These are phyloP conservation scores for Stagonosporopsis vannaccii DNA, from an alignment of 2,329 filamentous ascomycete genomes.

Conservation along the genomic window DNA sequence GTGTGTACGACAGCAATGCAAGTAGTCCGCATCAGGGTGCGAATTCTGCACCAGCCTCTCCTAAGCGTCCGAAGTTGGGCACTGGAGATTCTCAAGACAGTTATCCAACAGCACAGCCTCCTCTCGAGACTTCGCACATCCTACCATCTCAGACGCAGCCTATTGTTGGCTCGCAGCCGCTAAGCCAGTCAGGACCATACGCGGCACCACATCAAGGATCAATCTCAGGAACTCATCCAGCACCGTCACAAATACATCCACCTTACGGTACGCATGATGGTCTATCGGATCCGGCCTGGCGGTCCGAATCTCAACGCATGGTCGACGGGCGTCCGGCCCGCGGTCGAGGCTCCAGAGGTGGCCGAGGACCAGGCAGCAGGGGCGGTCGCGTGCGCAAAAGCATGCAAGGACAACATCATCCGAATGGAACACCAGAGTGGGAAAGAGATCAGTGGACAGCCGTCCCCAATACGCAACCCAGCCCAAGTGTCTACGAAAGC, in stretches of 20 bases:
- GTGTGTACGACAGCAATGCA: constrained; percentile 46
- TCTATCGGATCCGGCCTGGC: constrained; percentile 44
- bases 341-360: constrained; percentile 50
- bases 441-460: constrained; percentile 49
- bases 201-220: constrained; percentile 27
- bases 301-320: constrained; percentile 40
- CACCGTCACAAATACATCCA: constrained; percentile 29
- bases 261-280: constrained; percentile 40
- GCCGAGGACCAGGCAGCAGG: constrained; percentile 47
- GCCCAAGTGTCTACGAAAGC: constrained; percentile 49
- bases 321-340: constrained; percentile 38
- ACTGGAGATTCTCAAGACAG: constrained; percentile 22
- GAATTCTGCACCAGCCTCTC: constrained; percentile 44
- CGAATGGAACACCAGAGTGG: constrained; percentile 51
- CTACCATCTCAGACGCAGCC: constrained; percentile 42
- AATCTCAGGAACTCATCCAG: constrained; percentile 31
- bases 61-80: constrained; percentile 56
- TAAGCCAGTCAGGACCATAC: constrained; percentile 32
- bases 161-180: constrained; percentile 30
- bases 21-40: constrained; percentile 37
- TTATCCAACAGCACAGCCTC: constrained; percentile 18
- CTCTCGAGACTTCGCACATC: constrained; percentile 20
- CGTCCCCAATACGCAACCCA: constrained; percentile 43
- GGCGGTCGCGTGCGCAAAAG: constrained; percentile 51
- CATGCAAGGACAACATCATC: constrained; percentile 37